These are phyloP conservation scores for Aspergillus phoenicis DNA, from an alignment of 2,329 filamentous ascomycete species.

Conservation along the genomic window DNA sequence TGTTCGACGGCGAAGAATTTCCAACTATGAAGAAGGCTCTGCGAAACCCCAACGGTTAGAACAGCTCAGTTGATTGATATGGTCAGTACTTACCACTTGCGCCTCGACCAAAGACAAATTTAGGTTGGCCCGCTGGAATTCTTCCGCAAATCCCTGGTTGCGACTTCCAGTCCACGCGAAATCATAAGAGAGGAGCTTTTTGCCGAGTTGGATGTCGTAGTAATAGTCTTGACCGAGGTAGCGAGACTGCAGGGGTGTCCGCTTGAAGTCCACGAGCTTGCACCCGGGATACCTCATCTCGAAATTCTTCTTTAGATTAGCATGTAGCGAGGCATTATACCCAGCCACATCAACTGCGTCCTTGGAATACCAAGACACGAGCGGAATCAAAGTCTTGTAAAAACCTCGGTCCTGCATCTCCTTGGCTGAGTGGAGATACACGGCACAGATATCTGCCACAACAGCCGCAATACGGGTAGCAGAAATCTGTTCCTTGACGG, in stretches of 20 bases:
- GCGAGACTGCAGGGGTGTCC: conserved; percentile 66
- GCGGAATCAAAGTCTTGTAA: conserved; percentile 70
- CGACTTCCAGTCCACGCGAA: conserved; percentile 70
- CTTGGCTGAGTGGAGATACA: conserved; percentile 84
- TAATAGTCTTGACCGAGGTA: conserved; percentile 77
- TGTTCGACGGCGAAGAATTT: conserved; percentile 85
- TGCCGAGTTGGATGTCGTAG: conserved; percentile 76
- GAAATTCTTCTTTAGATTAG: conserved; percentile 83
- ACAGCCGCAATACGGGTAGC: conserved; percentile 75
- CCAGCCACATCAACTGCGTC: conserved; percentile 76
- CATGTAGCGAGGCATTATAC: conserved; percentile 86
- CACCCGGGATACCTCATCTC: conserved; percentile 73
- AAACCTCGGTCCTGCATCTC: conserved; percentile 71
- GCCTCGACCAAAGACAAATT: conserved; percentile 92
- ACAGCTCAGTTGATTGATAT: background rate
- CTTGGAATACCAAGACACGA: conserved; percentile 77
- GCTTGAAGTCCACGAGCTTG: conserved; percentile 76
- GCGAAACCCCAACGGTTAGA: conserved; percentile 31
- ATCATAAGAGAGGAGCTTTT: conserved; percentile 75
- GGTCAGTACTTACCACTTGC: conserved; percentile 67
- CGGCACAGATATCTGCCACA: conserved; percentile 83
- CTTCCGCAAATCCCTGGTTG: conserved; percentile 74
- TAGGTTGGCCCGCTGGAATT: conserved; percentile 83
- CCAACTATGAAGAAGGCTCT: conserved; percentile 86
- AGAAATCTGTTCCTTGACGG: conserved; percentile 51